Evolutionary conservation across 768 basidiomycete genomes (phyloP).

Genomic region (Boletus huronensis): DNA sequence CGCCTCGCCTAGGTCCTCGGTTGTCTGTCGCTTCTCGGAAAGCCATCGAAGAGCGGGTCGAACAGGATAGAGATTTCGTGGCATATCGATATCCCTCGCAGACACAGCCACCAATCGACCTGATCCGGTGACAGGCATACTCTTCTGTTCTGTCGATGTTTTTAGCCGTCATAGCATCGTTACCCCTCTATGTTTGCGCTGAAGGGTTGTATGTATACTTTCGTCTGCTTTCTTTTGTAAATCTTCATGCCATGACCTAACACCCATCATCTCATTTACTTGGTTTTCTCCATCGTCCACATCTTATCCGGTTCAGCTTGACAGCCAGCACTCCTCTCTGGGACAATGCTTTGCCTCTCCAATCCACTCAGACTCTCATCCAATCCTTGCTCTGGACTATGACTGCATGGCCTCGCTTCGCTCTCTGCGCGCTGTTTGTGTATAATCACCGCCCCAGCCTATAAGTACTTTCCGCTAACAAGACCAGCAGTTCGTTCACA

Average conservation of each 20-base stretch:
- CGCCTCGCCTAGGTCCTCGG: constrained; percentile 48
- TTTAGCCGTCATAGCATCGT: constrained; percentile 1
- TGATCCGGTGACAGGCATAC: constrained; percentile 42
- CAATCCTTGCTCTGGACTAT: constrained; percentile 28
- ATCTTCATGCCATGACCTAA: constrained; percentile 16
- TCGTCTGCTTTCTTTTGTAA: constrained; percentile 16
- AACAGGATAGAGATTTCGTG: constrained; percentile 82
- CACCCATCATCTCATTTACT: constrained; percentile 20
- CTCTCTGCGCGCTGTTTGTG: constrained; percentile 11
- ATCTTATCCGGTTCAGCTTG: constrained; percentile 16
- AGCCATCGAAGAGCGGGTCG: constrained; percentile 73
- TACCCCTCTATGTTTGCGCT: constrained; percentile 2
- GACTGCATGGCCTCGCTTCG: constrained; percentile 19
- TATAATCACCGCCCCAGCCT: constrained; percentile 7
- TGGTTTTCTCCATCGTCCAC: constrained; percentile 11
- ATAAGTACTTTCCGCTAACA: constrained; percentile 11
- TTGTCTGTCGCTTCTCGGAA: constrained; percentile 66
- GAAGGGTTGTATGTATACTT: constrained; percentile 6
- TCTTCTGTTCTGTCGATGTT: neutral
- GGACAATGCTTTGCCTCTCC: constrained; percentile 23
- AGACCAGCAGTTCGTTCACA: constrained; percentile 8
- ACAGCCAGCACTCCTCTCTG: constrained; percentile 23
- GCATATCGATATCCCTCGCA: constrained; percentile 85
- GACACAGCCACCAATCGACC: constrained; percentile 59
- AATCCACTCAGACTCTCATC: constrained; percentile 8